Percentiles rank a stretch among this genome's conserved stretches.
Evolutionary conservation across 2,329 filamentous ascomycete species (phyloP).

Genomic region (Malbranchea zuffiana): DNA sequence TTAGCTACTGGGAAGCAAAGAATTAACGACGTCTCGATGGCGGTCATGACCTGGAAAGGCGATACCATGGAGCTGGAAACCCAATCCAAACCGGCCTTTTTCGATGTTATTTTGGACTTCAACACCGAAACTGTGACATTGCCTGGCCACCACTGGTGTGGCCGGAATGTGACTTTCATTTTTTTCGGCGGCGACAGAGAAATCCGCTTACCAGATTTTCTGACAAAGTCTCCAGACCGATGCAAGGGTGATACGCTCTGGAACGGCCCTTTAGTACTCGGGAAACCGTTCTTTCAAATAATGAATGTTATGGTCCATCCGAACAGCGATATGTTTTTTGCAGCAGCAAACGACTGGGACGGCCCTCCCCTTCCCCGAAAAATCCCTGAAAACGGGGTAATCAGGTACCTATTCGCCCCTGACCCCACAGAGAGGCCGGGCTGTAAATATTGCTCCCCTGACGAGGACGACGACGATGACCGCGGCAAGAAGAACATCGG

Average conservation of each 20-base stretch:
- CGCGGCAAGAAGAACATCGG: slow-evolving; percentile 19
- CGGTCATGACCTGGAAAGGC: background rate
- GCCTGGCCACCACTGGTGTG: slow-evolving; percentile 5
- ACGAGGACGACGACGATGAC: background rate
- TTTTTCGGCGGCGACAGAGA: background rate
- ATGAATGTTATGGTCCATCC: background rate
- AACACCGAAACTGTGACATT: slow-evolving; percentile 6
- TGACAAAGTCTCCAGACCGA: slow-evolving; percentile 5
- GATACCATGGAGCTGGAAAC: background rate
- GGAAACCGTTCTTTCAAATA: slow-evolving; percentile 8
- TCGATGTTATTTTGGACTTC: slow-evolving; percentile 6
- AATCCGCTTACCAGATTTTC: background rate
- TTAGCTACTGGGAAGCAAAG: slow-evolving; percentile 4
- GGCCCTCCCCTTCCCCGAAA: slow-evolving; percentile 2
- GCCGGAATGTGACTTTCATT: background rate
- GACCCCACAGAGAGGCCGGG: slow-evolving; percentile 22
- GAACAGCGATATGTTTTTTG: slow-evolving; percentile 3
- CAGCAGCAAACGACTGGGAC: slow-evolving; percentile 5
- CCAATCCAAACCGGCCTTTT: background rate
- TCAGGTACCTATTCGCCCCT: slow-evolving; percentile 16
- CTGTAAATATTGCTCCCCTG: background rate
- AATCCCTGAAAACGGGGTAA: background rate
- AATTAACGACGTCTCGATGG: slow-evolving; percentile 1
- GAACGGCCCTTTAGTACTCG: slow-evolving; percentile 1
- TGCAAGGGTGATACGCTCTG: background rate